phyloP scores from a whole-genome alignment of 352 stramenopile species.

The Phytophthora melonis region DNA sequence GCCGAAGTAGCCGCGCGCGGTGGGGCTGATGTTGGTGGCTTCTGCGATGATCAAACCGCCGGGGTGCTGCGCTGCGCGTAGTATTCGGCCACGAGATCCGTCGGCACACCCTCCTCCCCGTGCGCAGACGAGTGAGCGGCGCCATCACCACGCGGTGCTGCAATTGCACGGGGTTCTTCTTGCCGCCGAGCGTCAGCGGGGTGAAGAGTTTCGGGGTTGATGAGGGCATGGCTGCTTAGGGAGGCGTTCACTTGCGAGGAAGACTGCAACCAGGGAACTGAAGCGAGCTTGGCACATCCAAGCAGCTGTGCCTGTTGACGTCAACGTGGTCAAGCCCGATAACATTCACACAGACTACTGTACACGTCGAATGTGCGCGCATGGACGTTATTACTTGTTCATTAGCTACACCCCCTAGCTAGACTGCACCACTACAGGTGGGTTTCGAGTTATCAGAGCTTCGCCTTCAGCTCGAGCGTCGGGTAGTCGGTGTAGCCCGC shows the following conservation, averaged over 20 bases:
- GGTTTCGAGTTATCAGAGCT: neutral
- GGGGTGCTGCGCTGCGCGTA: conserved; percentile 68
- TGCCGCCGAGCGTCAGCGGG: conserved; percentile 56
- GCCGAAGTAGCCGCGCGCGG: conserved; percentile 49
- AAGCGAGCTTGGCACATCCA: conserved; percentile 2
- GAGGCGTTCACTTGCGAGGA: neutral
- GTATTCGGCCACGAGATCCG: conserved; percentile 57
- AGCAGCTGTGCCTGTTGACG: conserved; percentile 28
- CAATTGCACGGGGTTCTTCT: conserved; percentile 53
- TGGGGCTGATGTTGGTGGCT: conserved; percentile 60
- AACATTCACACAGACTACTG: neutral
- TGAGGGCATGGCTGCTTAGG: conserved; percentile 11
- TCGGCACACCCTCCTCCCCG: conserved; percentile 48
- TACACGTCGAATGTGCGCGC: too few species aligned
- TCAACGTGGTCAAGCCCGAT: conserved; percentile 22
- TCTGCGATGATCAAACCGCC: conserved; percentile 74
- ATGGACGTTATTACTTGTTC: too few species aligned
- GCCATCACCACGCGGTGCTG: conserved; percentile 76
- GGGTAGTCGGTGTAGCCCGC: conserved; percentile 58
- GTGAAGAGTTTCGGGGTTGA: conserved; percentile 48
- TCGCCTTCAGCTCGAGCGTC: conserved; percentile 23
- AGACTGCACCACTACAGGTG: too few species aligned
- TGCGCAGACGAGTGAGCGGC: conserved; percentile 62
- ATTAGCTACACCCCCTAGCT: too few species aligned
- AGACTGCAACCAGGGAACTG: conserved; percentile 22